Conservation (phyloP, 352 stramenopile genomes). For the Phytophthora hybrid region DNA sequence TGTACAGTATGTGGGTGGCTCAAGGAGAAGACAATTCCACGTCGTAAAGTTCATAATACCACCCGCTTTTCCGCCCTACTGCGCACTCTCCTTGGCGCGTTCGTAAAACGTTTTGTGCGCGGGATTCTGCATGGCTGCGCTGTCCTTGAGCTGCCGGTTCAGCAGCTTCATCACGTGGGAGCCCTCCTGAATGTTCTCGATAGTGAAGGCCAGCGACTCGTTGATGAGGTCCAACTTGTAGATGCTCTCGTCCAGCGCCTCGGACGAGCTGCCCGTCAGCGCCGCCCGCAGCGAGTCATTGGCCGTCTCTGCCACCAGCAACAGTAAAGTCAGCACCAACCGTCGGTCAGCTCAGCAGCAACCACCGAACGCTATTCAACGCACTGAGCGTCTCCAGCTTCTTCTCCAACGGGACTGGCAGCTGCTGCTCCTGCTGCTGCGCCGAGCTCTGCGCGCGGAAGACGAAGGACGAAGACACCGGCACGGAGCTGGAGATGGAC, state of each 20-base stretch:
- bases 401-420: conserved; percentile 23
- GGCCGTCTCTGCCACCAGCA: conserved; percentile 40
- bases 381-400: conserved; percentile 38
- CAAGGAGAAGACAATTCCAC: too few species aligned
- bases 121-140: conserved; percentile 48
- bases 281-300: conserved; percentile 55
- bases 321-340: conserved; percentile 1
- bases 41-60: too few species aligned
- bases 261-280: conserved; percentile 42
- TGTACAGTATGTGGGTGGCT: too few species aligned
- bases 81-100: conserved; percentile 10
- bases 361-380: background rate
- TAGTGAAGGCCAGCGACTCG: conserved; percentile 82
- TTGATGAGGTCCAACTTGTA: conserved; percentile 85
- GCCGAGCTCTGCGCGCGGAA: conserved; percentile 47
- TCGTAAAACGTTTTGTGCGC: conserved; percentile 47
- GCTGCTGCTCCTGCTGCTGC: conserved; percentile 20
- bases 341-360: background rate
- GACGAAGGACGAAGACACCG: conserved; percentile 46
- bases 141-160: conserved; percentile 73
- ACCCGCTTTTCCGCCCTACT: background rate
- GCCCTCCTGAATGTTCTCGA: conserved; percentile 83
- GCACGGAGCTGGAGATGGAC: conserved; percentile 62
- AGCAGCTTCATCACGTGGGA: conserved; percentile 78
- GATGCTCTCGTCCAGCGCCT: conserved; percentile 55